Evolutionary conservation across 2,329 filamentous ascomycete species (phyloP), one percentile per base, ranked within the genome.

Genomic region (Clarireedia homoeocarpa): DNA sequence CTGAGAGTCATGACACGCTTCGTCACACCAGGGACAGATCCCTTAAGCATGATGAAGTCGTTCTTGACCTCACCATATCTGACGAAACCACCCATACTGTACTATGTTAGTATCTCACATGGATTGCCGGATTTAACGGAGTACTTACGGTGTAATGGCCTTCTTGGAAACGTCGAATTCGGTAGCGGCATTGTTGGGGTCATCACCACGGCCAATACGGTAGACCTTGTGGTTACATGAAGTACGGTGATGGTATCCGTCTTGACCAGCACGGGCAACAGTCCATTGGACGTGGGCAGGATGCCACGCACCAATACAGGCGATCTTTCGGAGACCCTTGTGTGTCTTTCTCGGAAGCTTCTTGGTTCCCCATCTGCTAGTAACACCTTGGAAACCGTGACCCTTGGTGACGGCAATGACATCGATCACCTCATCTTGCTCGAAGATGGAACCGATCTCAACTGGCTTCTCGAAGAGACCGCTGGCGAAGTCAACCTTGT

Each of bases 181-280:
- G 66, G 94, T 99, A 58, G 92, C 88, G 70, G 90, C 94, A 79
- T 91, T 96, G 76, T 86, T 86, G 74, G 94, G 90, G 71, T 94
- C 89, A 66, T 82, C 81, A 70, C 83, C 92, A 86, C 94, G 95
- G 74, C 92, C 94, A 69, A 99, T 89, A 69, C 94, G 90, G 89
- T 97, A 99, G 74, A 99, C 79, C 89, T 99, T 99, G 90, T 99
- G 94, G 89, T 99, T 99, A 82, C 94, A 89, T 64, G 94, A 97
- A 73, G 94, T 99, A 88, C 94, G 91, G 83, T 99, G 94, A 78
- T 99, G 94, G 87, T 99, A 99, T 84, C 94, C 94, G 78, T 86
- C 85, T 82, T 99, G 94, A 96, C 94, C 94, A 66, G 94, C 94
- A 88, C 94, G 94, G 75, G 92, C 94, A 82, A 99, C 94, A 76